Conservation (phyloP, 768 basidiomycete species). For the Lyophyllum semitale region DNA sequence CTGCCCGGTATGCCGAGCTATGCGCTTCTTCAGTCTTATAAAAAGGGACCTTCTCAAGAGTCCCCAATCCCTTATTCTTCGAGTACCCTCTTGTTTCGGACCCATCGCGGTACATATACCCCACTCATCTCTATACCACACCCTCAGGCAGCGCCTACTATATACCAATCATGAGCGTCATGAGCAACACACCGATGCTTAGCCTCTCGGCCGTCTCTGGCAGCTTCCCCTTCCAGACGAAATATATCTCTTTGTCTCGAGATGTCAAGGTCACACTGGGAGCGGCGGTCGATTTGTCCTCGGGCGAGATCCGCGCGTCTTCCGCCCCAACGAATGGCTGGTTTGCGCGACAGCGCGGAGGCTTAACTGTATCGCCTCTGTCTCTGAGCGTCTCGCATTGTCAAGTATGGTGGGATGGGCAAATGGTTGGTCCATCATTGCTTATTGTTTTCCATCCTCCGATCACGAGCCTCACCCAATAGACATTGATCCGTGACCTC, state of each 20-base stretch:
- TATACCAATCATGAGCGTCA: slow-evolving; percentile 6
- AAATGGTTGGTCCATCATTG: slow-evolving; percentile 32
- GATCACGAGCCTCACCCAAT: slow-evolving; percentile 19
- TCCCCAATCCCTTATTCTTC: not conserved
- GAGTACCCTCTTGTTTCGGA: not conserved
- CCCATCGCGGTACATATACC: not conserved
- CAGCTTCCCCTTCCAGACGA: slow-evolving; percentile 39
- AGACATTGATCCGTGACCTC: slow-evolving; percentile 51
- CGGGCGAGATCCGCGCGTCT: slow-evolving; percentile 19
- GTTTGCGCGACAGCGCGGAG: slow-evolving; percentile 36
- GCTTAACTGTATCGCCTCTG: slow-evolving; percentile 35
- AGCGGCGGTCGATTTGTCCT: slow-evolving; percentile 17
- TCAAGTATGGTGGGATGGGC: slow-evolving; percentile 46
- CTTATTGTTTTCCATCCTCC: not conserved
- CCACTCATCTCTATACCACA: not conserved
- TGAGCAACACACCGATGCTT: slow-evolving; percentile 28
- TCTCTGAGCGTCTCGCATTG: slow-evolving; percentile 45
- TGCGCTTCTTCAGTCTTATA: slow-evolving; percentile 13
- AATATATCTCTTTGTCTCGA: slow-evolving; percentile 33
- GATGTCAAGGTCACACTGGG: slow-evolving; percentile 34
- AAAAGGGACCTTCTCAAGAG: slow-evolving; percentile 2
- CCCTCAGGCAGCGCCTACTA: not conserved
- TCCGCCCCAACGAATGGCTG: slow-evolving; percentile 39
- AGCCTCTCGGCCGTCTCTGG: slow-evolving; percentile 32
- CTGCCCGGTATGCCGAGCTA: not conserved